Evolutionary conservation across 1,284 basidiomycete species (phyloP).

Genomic region (Athelia sp.): DNA sequence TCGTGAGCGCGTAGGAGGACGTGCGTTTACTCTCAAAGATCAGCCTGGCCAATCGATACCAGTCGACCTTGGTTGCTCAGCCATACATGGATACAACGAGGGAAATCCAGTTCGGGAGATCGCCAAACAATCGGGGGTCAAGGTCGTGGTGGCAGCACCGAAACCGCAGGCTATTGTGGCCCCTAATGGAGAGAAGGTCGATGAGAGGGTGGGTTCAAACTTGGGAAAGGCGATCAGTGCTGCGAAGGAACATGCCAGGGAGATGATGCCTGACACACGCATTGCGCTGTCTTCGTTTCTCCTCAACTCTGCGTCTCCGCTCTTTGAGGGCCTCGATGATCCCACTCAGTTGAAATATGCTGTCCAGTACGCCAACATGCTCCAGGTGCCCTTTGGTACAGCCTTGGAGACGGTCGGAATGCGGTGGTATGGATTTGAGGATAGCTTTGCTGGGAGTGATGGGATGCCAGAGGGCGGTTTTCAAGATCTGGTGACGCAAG

Average conservation of each 20-base stretch:
- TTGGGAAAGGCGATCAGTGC: neutral
- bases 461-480: slow-evolving; percentile 8
- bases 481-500: slow-evolving; percentile 3
- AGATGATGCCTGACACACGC: too few species aligned
- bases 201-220: neutral
- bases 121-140: slow-evolving; percentile 28
- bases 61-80: slow-evolving; percentile 39
- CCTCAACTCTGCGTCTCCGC: too few species aligned
- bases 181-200: neutral
- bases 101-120: slow-evolving; percentile 35
- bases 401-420: neutral
- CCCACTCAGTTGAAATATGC: neutral
- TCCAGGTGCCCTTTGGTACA: neutral
- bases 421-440: slow-evolving; percentile 5
- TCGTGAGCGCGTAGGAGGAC: slow-evolving; percentile 36
- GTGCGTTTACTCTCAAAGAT: slow-evolving; percentile 29
- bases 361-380: neutral
- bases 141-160: neutral
- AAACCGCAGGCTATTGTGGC: neutral
- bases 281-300: too few species aligned
- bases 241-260: neutral
- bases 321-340: too few species aligned
- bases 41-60: slow-evolving; percentile 10
- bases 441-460: slow-evolving; percentile 6
- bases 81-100: slow-evolving; percentile 40